Percentiles rank a stretch among this genome's conserved stretches.
Conservation (phyloP, 2,329 filamentous ascomycete genomes). For the Thermochaetoides dissita region DNA sequence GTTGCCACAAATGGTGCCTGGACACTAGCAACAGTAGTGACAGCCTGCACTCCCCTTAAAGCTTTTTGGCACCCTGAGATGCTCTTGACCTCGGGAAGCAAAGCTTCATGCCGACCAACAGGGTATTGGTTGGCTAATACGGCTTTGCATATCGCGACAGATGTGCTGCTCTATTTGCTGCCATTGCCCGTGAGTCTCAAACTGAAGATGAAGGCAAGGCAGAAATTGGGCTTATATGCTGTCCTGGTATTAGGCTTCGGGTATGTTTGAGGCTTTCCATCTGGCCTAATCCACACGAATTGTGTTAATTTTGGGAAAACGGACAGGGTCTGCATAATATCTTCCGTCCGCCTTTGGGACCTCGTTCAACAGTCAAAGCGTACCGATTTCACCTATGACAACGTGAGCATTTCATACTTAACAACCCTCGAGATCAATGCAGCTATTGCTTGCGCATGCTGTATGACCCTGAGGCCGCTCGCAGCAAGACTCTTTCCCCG, state of each 20-base stretch:
- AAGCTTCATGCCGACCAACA: slow-evolving; percentile 5
- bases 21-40: slow-evolving; percentile 15
- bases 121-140: slow-evolving; percentile 13
- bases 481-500: slow-evolving; percentile 5
- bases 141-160: slow-evolving; percentile 14
- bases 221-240: slow-evolving; percentile 11
- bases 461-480: slow-evolving; percentile 24
- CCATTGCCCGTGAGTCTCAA: slow-evolving; percentile 11
- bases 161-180: slow-evolving; percentile 13
- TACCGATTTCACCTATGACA: slow-evolving; percentile 19
- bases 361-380: slow-evolving; percentile 13
- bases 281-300: no score
- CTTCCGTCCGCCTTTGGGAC: slow-evolving; percentile 19
- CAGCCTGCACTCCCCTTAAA: slow-evolving; percentile 18
- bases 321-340: slow-evolving; percentile 19
- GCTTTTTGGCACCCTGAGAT: slow-evolving; percentile 15
- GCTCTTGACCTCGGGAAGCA: no score
- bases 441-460: slow-evolving; percentile 23
- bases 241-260: slow-evolving; percentile 11
- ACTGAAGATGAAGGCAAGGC: slow-evolving; percentile 6
- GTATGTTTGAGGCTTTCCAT: no score
- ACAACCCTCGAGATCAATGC: slow-evolving; percentile 22
- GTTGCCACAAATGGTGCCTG: slow-evolving; percentile 16
- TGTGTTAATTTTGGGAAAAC: no score
- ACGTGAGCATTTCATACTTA: slow-evolving; percentile 19